Conservation (phyloP, 345 rosid species). For the Bruguiera sexangula region DNA sequence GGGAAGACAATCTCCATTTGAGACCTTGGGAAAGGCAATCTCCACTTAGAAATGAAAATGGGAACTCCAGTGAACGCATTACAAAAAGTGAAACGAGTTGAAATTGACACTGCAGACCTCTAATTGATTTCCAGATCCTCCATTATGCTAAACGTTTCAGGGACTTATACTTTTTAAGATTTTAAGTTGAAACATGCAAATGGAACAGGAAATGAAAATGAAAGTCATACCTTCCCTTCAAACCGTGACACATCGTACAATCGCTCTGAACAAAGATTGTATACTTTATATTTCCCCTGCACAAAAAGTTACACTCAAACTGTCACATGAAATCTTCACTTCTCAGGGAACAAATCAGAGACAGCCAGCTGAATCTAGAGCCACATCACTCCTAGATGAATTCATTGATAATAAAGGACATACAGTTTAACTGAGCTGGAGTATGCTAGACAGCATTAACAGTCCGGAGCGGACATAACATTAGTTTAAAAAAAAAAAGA, state of each 20-base stretch:
- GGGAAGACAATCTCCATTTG: too few relatives aligned
- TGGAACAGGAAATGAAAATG: slow-evolving; percentile 8
- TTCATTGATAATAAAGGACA: neutral
- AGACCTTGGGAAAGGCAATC: too few relatives aligned
- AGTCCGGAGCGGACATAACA: neutral
- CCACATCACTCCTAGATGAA: slow-evolving; percentile 2
- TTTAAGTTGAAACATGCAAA: neutral
- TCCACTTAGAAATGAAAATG: too few relatives aligned
- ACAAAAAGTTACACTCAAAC: slow-evolving; percentile 14
- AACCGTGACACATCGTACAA: slow-evolving; percentile 29
- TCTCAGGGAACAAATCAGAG: neutral
- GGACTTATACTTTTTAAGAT: neutral
- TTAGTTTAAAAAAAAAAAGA: neutral
- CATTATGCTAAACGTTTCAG: neutral
- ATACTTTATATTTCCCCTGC: slow-evolving; percentile 36
- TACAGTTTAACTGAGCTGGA: neutral
- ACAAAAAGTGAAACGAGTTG: neutral
- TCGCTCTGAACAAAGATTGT: slow-evolving; percentile 34
- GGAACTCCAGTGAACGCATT: neutral
- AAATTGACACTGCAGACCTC: neutral
- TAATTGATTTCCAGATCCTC: neutral
- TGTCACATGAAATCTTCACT: slow-evolving; percentile 5
- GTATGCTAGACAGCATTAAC: neutral
- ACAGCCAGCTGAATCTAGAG: neutral
- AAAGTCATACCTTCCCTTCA: slow-evolving; percentile 28